These are phyloP conservation scores for Triticum aestivum DNA, from an alignment of 176 grass and related monocot species.

Conservation along the genomic window DNA sequence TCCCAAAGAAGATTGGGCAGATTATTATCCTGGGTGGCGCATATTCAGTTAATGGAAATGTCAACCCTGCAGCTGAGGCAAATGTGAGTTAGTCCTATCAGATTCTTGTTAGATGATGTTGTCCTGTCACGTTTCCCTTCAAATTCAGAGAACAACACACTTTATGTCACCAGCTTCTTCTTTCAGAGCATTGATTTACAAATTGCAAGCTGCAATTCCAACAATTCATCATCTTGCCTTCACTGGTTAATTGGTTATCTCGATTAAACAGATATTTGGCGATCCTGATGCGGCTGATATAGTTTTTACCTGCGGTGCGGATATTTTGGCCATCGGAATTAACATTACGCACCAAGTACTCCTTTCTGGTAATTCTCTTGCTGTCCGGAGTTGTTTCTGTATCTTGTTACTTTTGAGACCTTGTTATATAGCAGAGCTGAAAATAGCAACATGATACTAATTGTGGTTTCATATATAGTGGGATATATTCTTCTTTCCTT, in stretches of 20 bases:
- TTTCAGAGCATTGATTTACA: background rate
- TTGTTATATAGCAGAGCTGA: background rate
- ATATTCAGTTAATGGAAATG: constrained; percentile 95
- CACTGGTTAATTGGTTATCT: constrained; percentile 20
- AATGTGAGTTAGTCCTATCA: constrained; percentile 44
- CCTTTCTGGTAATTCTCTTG: constrained; percentile 54
- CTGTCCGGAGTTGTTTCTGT: background rate
- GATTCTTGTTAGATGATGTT: background rate
- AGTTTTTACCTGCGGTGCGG: constrained; percentile 86
- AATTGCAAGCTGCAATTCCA: background rate
- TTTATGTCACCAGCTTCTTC: background rate
- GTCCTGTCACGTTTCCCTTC: background rate
- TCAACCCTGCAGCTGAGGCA: constrained; percentile 80
- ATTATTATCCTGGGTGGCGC: constrained; percentile 91
- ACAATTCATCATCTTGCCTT: background rate
- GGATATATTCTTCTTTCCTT: background rate
- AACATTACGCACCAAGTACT: constrained; percentile 94
- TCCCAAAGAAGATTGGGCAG: constrained; percentile 85
- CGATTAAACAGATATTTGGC: constrained; percentile 64
- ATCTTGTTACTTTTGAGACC: background rate
- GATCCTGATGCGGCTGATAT: constrained; percentile 89
- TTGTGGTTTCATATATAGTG: background rate
- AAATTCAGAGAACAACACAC: background rate
- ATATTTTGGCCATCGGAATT: constrained; percentile 86
- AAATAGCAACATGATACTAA: background rate